These are phyloP conservation scores for Phytopythium chamaehyphon DNA, from an alignment of 352 stramenopile species.

Conservation along the genomic window DNA sequence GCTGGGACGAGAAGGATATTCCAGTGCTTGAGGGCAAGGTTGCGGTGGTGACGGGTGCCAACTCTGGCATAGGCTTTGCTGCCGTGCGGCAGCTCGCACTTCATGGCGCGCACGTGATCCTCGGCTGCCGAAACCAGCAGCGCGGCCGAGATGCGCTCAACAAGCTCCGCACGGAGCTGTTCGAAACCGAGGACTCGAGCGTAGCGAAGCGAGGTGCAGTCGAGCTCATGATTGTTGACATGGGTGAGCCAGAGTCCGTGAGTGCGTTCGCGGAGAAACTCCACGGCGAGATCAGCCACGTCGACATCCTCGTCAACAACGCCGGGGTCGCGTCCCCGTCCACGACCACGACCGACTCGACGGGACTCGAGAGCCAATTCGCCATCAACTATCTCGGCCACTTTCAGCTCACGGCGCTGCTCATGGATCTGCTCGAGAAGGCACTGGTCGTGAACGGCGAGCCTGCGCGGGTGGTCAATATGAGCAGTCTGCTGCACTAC, in stretches of 20 bases:
- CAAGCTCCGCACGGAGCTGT: constrained; percentile 17
- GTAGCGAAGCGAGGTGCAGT: constrained; percentile 12
- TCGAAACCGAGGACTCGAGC: too few relatives aligned
- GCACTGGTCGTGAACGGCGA: constrained; percentile 6
- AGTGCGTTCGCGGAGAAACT: constrained; percentile 33
- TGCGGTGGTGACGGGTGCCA: constrained; percentile 39
- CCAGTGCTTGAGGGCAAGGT: constrained; percentile 40
- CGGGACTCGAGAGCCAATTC: constrained; percentile 16
- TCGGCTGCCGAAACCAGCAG: constrained; percentile 58
- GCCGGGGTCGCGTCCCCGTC: constrained; percentile 13
- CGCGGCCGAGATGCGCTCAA: constrained; percentile 20
- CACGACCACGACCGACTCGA: background rate
- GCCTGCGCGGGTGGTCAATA: constrained; percentile 2
- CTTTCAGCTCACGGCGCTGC: constrained; percentile 10
- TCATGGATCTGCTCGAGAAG: constrained; percentile 16
- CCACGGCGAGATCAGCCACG: constrained; percentile 19
- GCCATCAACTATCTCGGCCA: constrained; percentile 13
- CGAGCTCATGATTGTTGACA: constrained; percentile 39
- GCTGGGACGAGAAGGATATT: constrained; percentile 25
- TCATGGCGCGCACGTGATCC: constrained; percentile 56
- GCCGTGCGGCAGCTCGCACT: constrained; percentile 49
- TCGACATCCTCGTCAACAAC: constrained; percentile 11
- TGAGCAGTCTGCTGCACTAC: constrained; percentile 6
- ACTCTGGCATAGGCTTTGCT: constrained; percentile 67
- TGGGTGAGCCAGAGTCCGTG: constrained; percentile 38